Conservation (phyloP, 306 rosid genomes). For the Acacia crassicarpa region DNA sequence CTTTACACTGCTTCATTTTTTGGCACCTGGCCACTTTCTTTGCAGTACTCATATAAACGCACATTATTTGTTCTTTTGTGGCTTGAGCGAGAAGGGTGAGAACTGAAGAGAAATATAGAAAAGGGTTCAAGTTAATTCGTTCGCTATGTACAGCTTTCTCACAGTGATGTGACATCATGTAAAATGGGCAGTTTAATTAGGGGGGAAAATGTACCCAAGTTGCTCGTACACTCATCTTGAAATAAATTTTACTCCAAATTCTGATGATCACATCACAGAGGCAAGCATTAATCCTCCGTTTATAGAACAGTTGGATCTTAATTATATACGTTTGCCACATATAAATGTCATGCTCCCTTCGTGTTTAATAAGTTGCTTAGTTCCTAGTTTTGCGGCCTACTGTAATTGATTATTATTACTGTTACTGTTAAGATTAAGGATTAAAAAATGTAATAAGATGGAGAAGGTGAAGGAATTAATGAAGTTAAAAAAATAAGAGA, state of each 20-base stretch:
- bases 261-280: background rate
- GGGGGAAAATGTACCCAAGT: background rate
- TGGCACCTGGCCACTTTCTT: constrained; percentile 9
- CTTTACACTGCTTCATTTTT: constrained; percentile 16
- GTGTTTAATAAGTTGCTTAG: background rate
- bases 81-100: constrained; percentile 10
- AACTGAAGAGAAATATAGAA: constrained; percentile 19
- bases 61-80: constrained; percentile 41
- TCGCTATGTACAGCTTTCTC: constrained; percentile 14
- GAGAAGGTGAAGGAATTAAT: background rate
- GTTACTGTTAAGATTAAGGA: background rate
- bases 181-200: background rate
- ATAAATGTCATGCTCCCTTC: background rate
- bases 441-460: background rate
- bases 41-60: constrained; percentile 23
- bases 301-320: background rate
- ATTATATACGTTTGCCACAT: background rate
- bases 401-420: no score
- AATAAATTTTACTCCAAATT: background rate
- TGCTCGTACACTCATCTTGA: background rate
- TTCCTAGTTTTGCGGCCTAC: background rate
- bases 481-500: background rate
- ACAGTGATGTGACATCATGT: constrained; percentile 38
- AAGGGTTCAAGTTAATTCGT: constrained; percentile 21
- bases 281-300: background rate